Base-by-base conservation (phyloP, 495 filamentous ascomycete genomes). In the Xylaria palmicola region DNA sequence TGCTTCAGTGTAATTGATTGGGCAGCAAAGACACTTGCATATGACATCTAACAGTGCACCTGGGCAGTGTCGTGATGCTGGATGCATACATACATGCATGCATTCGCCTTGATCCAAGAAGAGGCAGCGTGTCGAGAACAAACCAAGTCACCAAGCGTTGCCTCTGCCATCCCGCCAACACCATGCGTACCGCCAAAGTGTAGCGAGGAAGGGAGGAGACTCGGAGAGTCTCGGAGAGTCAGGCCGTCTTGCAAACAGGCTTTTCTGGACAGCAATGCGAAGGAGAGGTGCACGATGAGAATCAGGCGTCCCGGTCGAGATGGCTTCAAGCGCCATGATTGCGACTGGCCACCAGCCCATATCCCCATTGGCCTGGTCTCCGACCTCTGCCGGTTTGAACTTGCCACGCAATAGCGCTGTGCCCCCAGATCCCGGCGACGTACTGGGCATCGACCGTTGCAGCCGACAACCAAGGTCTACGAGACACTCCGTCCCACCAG, bases 401-500 rank as follows among this genome's bases (percentile, higher is more conserved):
- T 40, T 13, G 37, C n/a, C 37, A 40, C 37, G n/a, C n/a, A 8
- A 17, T 40, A n/a, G n/a, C 37, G n/a, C n/a, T 6, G n/a, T 19
- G 5, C 3, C 37, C 37, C 1, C 2, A 19, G 19, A 17, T 40
- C 34, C 34, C 37, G 9, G 8, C 15, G 2, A 8, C n/a, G n/a
- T n/a, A n/a, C n/a, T n/a, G n/a, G n/a, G n/a, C 24, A 24, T 26
- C 5, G 45, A 13, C 29, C 29, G 8, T 51, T 51, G 48, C 29
- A 4, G 17, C 17, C 17, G 7, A 34, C 48, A 0, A n/a, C 5
- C 29, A 5, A 13, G 5, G 15, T 29, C 22, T 48, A 13, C 26
- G 41, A 27, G 22, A 48, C 40, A 48, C 32, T 44, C 66, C 56
- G 69, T 72, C 62, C 62, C 61, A 72, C 69, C 61, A 43, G 32